phyloP scores from a whole-genome alignment of 306 rosid genomes.

The Vigna trinervia region DNA sequence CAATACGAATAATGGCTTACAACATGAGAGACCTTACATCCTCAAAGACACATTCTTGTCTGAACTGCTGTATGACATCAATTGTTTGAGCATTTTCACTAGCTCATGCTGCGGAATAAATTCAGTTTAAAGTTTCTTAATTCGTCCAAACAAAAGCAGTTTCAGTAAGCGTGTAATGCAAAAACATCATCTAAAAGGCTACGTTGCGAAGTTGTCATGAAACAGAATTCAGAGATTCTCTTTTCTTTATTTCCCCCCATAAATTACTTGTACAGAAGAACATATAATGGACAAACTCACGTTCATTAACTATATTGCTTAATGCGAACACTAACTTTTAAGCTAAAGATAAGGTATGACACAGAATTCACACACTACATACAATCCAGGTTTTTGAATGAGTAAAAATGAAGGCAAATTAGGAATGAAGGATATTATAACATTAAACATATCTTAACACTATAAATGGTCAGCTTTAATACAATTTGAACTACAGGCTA shows the following conservation, averaged over 20 bases:
- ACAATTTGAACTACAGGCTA: constrained; percentile 65
- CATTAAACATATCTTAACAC: constrained; percentile 57
- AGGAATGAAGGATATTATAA: constrained; percentile 52
- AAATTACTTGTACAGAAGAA: constrained; percentile 34
- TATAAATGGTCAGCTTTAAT: constrained; percentile 46
- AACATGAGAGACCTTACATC: too few relatives aligned
- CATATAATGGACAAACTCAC: constrained; percentile 33
- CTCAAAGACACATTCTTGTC: too few relatives aligned
- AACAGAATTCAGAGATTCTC: constrained; percentile 20
- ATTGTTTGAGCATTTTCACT: too few relatives aligned
- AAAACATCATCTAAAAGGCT: not conserved
- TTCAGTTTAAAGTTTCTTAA: not conserved
- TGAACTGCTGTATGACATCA: too few relatives aligned
- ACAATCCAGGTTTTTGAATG: constrained; percentile 51
- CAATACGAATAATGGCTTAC: too few relatives aligned
- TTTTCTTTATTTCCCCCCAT: constrained; percentile 33
- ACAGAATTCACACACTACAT: constrained; percentile 58
- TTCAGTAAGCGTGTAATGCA: not conserved
- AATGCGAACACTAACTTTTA: constrained; percentile 46
- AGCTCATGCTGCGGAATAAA: not conserved
- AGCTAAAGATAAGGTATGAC: constrained; percentile 45
- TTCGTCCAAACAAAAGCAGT: not conserved
- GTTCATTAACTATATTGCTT: constrained; percentile 49
- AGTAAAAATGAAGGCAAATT: constrained; percentile 42
- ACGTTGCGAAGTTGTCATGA: constrained; percentile 1